These are phyloP conservation scores for Selenicereus undatus DNA, from an alignment of 148 eudicot genomes.

Conservation along the genomic window DNA sequence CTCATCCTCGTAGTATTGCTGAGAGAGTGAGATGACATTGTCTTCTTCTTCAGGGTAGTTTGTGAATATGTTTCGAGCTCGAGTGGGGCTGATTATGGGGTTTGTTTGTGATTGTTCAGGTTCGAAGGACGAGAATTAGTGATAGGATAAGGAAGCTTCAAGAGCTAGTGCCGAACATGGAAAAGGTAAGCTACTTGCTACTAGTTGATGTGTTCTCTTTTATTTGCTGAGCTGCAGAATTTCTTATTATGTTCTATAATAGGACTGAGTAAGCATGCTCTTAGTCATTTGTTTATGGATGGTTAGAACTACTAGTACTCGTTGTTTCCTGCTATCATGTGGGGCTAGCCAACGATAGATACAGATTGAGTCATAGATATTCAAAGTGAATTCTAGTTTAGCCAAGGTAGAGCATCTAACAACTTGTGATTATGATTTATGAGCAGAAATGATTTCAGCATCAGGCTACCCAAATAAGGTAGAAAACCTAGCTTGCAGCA, in stretches of 20 bases:
- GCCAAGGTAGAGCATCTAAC: background rate
- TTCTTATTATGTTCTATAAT: background rate
- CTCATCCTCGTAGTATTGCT: slow-evolving; percentile 97
- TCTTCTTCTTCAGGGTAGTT: background rate
- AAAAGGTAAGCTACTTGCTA: slow-evolving; percentile 46
- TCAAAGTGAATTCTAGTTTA: background rate
- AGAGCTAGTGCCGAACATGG: slow-evolving; percentile 97
- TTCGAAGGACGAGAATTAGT: slow-evolving; percentile 84
- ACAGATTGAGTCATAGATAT: background rate
- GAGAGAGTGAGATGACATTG: slow-evolving; percentile 54
- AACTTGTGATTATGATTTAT: background rate
- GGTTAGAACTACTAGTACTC: background rate
- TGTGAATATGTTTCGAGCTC: background rate
- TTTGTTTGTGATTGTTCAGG: slow-evolving; percentile 37
- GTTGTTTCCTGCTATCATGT: background rate
- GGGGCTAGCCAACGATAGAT: background rate
- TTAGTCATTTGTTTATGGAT: slow-evolving; percentile 4
- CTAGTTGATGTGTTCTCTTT: too few species aligned
- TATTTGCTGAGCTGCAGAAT: background rate
- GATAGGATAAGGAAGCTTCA: slow-evolving; percentile 94
- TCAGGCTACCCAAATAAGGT: too few species aligned
- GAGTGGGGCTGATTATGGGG: slow-evolving; percentile 3
- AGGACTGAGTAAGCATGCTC: background rate
- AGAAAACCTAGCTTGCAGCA: too few species aligned
- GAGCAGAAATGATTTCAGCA: too few species aligned